Percentiles rank a stretch among this genome's conserved stretches.
Conservation (phyloP, 441 rosid species). For the Melianthus villosus region DNA sequence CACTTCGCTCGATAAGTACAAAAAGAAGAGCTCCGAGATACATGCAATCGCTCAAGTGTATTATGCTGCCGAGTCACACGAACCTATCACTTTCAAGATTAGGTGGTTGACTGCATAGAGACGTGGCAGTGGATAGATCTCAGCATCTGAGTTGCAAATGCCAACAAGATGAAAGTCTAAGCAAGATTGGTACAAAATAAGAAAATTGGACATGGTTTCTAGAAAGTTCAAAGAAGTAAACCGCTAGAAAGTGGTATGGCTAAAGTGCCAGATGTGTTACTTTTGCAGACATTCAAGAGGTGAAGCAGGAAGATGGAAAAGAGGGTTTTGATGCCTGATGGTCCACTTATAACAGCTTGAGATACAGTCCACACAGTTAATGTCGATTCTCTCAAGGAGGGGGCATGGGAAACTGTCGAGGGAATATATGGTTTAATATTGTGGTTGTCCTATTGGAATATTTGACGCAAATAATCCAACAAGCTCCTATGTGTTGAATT, state of each 20-base stretch:
- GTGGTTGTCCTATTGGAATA: constrained; percentile 52
- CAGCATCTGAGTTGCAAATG: constrained; percentile 30
- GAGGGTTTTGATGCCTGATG: constrained; percentile 15
- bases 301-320: constrained; percentile 19
- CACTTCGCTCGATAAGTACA: constrained; percentile 7
- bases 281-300: constrained; percentile 17
- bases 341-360: constrained; percentile 10
- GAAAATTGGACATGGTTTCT: constrained; percentile 31
- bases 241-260: constrained; percentile 19
- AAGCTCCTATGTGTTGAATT: constrained; percentile 51
- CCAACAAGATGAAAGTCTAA: constrained; percentile 28
- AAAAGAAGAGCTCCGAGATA: constrained; percentile 17
- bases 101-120: constrained; percentile 9
- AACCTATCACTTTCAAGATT: constrained; percentile 5
- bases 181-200: constrained; percentile 20
- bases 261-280: constrained; percentile 12
- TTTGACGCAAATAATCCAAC: constrained; percentile 86
- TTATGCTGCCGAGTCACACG: constrained; percentile 8
- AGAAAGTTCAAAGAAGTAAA: constrained; percentile 25
- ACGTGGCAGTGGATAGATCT: constrained; percentile 11
- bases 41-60: constrained; percentile 12
- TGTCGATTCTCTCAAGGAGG: constrained; percentile 46
- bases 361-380: constrained; percentile 14
- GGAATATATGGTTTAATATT: constrained; percentile 52
- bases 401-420: constrained; percentile 75